Conservation (phyloP, 306 rosid species). For the Lathyrus aphaca region DNA sequence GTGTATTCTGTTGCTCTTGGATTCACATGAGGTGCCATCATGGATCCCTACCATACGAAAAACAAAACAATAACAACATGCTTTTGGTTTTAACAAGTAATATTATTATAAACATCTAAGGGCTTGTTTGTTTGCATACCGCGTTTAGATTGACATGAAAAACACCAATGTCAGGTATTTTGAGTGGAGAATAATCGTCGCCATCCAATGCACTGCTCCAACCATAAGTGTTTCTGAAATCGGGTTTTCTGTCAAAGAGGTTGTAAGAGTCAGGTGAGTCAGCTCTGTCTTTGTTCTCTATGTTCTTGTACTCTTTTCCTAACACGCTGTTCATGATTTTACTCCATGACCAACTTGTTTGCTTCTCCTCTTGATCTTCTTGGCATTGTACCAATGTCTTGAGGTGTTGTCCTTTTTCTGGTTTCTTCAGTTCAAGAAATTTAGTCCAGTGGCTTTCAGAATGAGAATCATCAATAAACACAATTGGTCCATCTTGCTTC, state of each 20-base stretch:
- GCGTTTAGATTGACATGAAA: constrained; percentile 77
- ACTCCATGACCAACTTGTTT: constrained; percentile 65
- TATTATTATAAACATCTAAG: neutral
- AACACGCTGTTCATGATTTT: constrained; percentile 51
- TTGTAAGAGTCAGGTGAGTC: constrained; percentile 66
- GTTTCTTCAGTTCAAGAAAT: constrained; percentile 59
- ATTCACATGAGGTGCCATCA: constrained; percentile 91
- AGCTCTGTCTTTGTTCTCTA: constrained; percentile 36
- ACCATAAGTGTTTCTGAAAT: constrained; percentile 73
- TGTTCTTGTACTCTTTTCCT: constrained; percentile 30
- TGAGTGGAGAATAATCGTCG: constrained; percentile 52
- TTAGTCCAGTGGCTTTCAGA: constrained; percentile 64
- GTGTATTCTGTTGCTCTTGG: constrained; percentile 73
- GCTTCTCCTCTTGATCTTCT: constrained; percentile 35
- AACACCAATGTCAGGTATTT: constrained; percentile 54
- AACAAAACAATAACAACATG: neutral
- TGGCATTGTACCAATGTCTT: constrained; percentile 50
- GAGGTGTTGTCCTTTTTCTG: constrained; percentile 47
- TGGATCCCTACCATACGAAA: constrained; percentile 65
- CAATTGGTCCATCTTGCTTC: constrained; percentile 66
- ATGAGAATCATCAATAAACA: constrained; percentile 54
- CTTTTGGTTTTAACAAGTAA: neutral
- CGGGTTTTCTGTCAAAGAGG: constrained; percentile 54
- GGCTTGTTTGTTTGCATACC: constrained; percentile 44
- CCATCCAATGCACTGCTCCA: constrained; percentile 68